phyloP scores from a whole-genome alignment of 108 stramenopile genomes.

The Epipyxis sp. region DNA sequence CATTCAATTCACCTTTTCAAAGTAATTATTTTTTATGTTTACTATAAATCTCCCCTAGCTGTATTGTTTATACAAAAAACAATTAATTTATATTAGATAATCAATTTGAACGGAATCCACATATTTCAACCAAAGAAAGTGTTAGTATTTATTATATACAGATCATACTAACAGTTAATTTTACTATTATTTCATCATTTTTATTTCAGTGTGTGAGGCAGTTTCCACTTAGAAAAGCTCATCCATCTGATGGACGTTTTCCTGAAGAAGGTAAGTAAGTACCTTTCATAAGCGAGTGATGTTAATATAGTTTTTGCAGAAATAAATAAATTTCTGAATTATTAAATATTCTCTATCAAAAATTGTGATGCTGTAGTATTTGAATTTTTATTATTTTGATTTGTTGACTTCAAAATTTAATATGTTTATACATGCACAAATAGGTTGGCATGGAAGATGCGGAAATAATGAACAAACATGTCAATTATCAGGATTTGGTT shows the following conservation, averaged over 20 bases:
- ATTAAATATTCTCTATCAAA: too few relatives aligned
- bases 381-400: too few relatives aligned
- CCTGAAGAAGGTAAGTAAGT: conserved; percentile 16
- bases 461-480: conserved; percentile 17
- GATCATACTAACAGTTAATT: too few relatives aligned
- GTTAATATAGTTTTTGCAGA: too few relatives aligned
- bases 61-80: too few relatives aligned
- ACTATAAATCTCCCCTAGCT: too few relatives aligned
- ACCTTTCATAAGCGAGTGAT: too few relatives aligned
- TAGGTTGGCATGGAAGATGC: conserved; percentile 4
- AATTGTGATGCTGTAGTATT: too few relatives aligned
- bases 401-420: too few relatives aligned
- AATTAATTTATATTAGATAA: neutral
- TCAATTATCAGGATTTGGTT: conserved; percentile 12
- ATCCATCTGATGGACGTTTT: conserved; percentile 9
- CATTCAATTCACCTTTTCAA: neutral
- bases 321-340: too few relatives aligned
- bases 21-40: neutral
- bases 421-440: neutral
- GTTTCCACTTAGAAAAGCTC: neutral
- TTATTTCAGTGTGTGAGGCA: neutral
- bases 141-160: neutral
- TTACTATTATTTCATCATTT: neutral
- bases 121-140: neutral
- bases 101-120: neutral